These are phyloP conservation scores for Durotheca rogersii DNA, from an alignment of 495 filamentous ascomycete species.

Conservation along the genomic window DNA sequence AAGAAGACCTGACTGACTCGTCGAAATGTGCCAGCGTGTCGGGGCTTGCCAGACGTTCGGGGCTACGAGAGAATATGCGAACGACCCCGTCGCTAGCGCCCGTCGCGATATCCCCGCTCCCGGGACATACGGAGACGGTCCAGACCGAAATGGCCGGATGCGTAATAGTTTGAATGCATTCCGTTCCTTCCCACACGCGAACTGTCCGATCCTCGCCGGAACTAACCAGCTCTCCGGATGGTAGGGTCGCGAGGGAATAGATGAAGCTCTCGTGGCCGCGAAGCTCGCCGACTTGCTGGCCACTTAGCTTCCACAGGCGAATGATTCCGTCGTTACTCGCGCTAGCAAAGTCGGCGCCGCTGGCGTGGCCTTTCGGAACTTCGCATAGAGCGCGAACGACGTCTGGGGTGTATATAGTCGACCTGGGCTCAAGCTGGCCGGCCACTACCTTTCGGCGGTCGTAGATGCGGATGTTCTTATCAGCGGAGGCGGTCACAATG, in stretches of 20 bases:
- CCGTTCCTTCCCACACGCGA: conserved; percentile 75
- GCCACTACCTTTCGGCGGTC: conserved; percentile 66
- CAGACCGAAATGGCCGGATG: conserved; percentile 97
- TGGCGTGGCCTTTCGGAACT: conserved; percentile 72
- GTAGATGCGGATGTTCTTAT: conserved; percentile 84
- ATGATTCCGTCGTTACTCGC: conserved; percentile 87
- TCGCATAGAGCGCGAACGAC: conserved; percentile 86
- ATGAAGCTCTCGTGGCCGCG: conserved; percentile 94
- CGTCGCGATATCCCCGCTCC: conserved; percentile 86
- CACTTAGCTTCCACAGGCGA: conserved; percentile 77
- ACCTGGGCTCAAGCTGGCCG: conserved; percentile 72
- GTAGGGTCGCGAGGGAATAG: conserved; percentile 76
- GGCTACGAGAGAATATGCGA: conserved; percentile 77
- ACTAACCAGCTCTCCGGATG: conserved; percentile 85
- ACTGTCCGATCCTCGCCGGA: conserved; percentile 91
- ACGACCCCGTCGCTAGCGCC: conserved; percentile 89
- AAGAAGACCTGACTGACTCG: conserved; percentile 73
- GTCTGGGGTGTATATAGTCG: conserved; percentile 72
- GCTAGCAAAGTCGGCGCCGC: conserved; percentile 82
- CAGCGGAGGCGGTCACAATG: conserved; percentile 88
- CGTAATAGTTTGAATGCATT: conserved; percentile 93
- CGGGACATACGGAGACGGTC: conserved; percentile 76
- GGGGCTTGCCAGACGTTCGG: conserved; percentile 65
- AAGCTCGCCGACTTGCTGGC: conserved; percentile 68
- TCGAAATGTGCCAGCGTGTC: conserved; percentile 67